Percentiles rank a stretch among this genome's conserved stretches.
Evolutionary conservation across 768 basidiomycete genomes (phyloP).

Genomic region (Ramaria sp.): DNA sequence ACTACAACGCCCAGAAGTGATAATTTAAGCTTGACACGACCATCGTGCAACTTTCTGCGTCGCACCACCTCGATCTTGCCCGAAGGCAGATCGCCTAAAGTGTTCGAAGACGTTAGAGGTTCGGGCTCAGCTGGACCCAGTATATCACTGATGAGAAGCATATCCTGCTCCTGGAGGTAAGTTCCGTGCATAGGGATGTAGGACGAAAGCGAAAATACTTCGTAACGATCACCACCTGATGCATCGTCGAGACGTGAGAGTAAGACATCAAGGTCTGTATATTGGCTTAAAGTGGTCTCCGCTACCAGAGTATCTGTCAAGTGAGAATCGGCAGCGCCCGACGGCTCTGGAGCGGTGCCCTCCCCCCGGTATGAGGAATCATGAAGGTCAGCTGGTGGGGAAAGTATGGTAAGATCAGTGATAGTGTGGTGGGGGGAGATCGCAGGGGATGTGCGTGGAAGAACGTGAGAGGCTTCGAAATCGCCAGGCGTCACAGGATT

Average conservation of each 20-base stretch:
- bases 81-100: slow-evolving; percentile 16
- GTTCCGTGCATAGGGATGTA: slow-evolving; percentile 19
- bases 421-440: no score
- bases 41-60: slow-evolving; percentile 47
- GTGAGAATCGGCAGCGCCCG: not conserved
- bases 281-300: slow-evolving; percentile 13
- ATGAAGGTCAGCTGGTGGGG: no score
- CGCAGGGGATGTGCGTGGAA: no score
- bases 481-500: no score
- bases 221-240: slow-evolving; percentile 35
- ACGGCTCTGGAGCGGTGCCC: no score
- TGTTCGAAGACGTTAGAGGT: slow-evolving; percentile 8
- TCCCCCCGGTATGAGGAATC: no score
- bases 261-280: slow-evolving; percentile 57
- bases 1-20: slow-evolving; percentile 51
- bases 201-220: slow-evolving; percentile 32
- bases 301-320: not conserved
- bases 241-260: slow-evolving; percentile 42
- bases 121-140: slow-evolving; percentile 40
- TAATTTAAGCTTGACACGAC: slow-evolving; percentile 63
- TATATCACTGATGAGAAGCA: slow-evolving; percentile 49
- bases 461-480: no score
- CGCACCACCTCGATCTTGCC: slow-evolving; percentile 42
- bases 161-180: slow-evolving; percentile 32
- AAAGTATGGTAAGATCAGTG: no score